Evolutionary conservation across 225 moss, liverwort and hornwort genomes (phyloP), one percentile per base, ranked within the genome.

Genomic region (Lunularia cruciata): DNA sequence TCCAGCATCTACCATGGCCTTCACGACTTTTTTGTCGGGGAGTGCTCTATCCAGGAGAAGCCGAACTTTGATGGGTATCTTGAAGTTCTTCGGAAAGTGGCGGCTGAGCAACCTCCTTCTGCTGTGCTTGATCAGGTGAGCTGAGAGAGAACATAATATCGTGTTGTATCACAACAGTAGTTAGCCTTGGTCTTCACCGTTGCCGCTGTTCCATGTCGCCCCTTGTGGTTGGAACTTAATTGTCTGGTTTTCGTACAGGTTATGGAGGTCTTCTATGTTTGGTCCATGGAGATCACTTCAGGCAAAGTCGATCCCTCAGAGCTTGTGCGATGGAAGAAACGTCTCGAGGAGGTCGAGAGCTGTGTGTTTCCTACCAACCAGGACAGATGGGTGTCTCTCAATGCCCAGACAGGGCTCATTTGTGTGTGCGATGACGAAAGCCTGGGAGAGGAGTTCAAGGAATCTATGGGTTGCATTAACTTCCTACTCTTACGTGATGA

Each of bases 351-450:
- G 72, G 38, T 70, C 38, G 85, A 86, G 65, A 90, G 80, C 77
- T 68, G 81, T 9, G 87, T 96, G 26, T 81, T 96, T 62, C 87
- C 96, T 42, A 89, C 92, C 32, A 76, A 74, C 34, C 69, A 86
- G 64, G 85, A 87, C 64, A 82, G 71, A 51, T 96, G 96, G 92
- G 92, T 92, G 23, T 82, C 89, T 31, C 73, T 96, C 32, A 81
- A 85, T 39, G 72, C 74, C 34, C 76, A 72, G 8, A 48, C 36
- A 4, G 87, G 96, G 18, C 69, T 89, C 59, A 74, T 85, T 35
- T 96, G 96, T 78, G 79, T 96, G 36, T 90, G 86, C 69, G 96
- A 96, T 62, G 87, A 92, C 63, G 86, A 86, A 39, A 85, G 72
- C 37, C 80, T 89, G 30, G 86, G 85, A 52, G 66, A 84, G 48